phyloP scores from a whole-genome alignment of 2,329 filamentous ascomycete species.

The Beauveria bassiana region DNA sequence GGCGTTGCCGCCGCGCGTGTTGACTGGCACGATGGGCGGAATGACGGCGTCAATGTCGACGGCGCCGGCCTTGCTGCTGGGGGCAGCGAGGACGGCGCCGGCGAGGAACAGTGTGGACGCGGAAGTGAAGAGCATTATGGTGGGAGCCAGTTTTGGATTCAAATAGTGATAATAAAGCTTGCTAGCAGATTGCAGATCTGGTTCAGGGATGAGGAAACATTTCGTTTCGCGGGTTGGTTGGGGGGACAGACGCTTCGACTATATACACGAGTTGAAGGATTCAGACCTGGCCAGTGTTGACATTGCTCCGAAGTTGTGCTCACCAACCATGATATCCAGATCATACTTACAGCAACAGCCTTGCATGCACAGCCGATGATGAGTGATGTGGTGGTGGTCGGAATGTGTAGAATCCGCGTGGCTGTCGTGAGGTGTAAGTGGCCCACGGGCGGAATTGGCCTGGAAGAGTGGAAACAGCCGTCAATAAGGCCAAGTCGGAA shows the following conservation, averaged over 20 bases:
- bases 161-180: too few relatives aligned
- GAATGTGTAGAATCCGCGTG: not conserved
- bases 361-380: not conserved
- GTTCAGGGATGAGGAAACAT: slow-evolving; percentile 1
- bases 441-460: not conserved
- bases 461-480: not conserved
- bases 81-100: slow-evolving; percentile 13
- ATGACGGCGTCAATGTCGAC: slow-evolving; percentile 16
- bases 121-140: slow-evolving; percentile 12
- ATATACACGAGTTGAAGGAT: not conserved
- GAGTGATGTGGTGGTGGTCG: not conserved
- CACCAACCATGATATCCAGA: not conserved
- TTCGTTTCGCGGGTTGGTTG: not conserved
- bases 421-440: slow-evolving; percentile 2
- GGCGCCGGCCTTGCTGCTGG: not conserved
- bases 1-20: slow-evolving; percentile 20
- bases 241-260: not conserved
- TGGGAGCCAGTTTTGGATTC: too few relatives aligned
- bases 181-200: not conserved
- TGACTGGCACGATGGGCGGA: slow-evolving; percentile 22
- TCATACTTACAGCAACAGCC: not conserved
- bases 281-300: not conserved
- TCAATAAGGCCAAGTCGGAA: not conserved
- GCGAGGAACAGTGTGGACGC: slow-evolving; percentile 13
- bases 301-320: not conserved